These are phyloP conservation scores for Laburnicola sp. DNA, from an alignment of 2,329 filamentous ascomycete genomes.

Conservation along the genomic window DNA sequence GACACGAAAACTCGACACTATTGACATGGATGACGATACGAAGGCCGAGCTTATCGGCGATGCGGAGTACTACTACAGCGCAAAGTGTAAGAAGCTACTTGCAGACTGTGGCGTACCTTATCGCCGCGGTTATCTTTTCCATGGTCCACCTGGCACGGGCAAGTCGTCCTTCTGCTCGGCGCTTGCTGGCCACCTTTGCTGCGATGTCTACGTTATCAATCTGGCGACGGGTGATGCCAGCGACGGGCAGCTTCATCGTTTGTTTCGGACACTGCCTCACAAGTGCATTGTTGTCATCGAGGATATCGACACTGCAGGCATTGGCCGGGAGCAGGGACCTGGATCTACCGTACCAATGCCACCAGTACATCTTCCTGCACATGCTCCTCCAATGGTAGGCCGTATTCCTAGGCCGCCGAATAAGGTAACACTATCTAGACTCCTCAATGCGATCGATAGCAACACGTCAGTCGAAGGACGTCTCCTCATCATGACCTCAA, in stretches of 20 bases:
- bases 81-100: slow-evolving; percentile 36
- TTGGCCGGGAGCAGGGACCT: slow-evolving; percentile 26
- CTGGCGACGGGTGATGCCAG: slow-evolving; percentile 34
- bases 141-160: slow-evolving; percentile 47
- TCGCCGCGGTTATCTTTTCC: slow-evolving; percentile 46
- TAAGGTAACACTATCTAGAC: slow-evolving; percentile 20
- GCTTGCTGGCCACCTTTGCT: slow-evolving; percentile 41
- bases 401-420: not conserved
- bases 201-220: slow-evolving; percentile 46
- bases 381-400: not conserved
- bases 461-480: slow-evolving; percentile 23
- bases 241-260: slow-evolving; percentile 33
- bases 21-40: slow-evolving; percentile 35
- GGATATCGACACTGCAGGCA: slow-evolving; percentile 45
- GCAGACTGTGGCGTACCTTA: slow-evolving; percentile 41
- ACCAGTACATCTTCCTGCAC: not conserved
- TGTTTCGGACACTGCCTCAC: slow-evolving; percentile 40
- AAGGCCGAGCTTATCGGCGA: slow-evolving; percentile 40
- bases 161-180: slow-evolving; percentile 48
- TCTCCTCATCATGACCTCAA: slow-evolving; percentile 31
- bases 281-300: slow-evolving; percentile 49
- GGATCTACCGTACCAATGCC: not conserved
- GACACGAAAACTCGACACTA: slow-evolving; percentile 33
- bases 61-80: slow-evolving; percentile 44
- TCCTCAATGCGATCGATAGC: slow-evolving; percentile 31